Percentiles rank a stretch among this genome's conserved stretches.
These are phyloP conservation scores for Phialophora tarda DNA, from an alignment of 2,329 filamentous ascomycete species.

Conservation along the genomic window DNA sequence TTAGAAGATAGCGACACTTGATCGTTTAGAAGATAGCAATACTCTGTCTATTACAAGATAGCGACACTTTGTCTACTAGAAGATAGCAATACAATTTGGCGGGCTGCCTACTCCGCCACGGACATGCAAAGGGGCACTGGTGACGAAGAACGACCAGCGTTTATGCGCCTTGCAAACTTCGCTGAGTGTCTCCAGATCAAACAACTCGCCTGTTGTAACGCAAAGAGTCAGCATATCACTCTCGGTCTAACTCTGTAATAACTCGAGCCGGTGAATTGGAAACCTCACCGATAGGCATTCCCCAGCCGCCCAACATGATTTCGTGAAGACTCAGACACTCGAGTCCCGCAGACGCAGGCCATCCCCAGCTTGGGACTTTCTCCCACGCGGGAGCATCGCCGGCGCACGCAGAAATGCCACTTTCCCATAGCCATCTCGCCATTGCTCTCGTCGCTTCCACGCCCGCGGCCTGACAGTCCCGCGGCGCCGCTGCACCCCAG, in stretches of 20 bases:
- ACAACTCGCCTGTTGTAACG: slow-evolving; percentile 34
- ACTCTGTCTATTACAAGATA: not conserved
- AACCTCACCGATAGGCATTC: slow-evolving; percentile 36
- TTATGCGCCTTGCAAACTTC: slow-evolving; percentile 43
- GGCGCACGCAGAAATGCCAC: slow-evolving; percentile 43
- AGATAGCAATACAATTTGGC: slow-evolving; percentile 36
- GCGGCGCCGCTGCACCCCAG: slow-evolving; percentile 3
- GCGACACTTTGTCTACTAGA: slow-evolving; percentile 10
- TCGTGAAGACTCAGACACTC: slow-evolving; percentile 27
- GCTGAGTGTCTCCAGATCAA: slow-evolving; percentile 49
- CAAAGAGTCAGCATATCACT: slow-evolving; percentile 8
- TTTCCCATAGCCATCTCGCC: slow-evolving; percentile 44
- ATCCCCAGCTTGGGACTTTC: slow-evolving; percentile 10
- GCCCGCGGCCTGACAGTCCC: slow-evolving; percentile 21
- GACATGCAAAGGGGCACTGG: slow-evolving; percentile 42
- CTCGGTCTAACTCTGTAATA: not conserved
- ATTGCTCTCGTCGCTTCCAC: slow-evolving; percentile 42
- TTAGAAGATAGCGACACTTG: not conserved
- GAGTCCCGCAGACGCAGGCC: slow-evolving; percentile 7
- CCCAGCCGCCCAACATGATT: slow-evolving; percentile 38
- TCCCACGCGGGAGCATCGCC: slow-evolving; percentile 43
- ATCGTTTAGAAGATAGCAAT: not conserved
- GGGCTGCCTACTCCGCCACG: slow-evolving; percentile 36
- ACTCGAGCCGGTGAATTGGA: not conserved
- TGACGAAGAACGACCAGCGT: slow-evolving; percentile 55